Evolutionary conservation across 805 yeast genomes (phyloP).

Genomic region (Nakazawaea wyomingensis): DNA sequence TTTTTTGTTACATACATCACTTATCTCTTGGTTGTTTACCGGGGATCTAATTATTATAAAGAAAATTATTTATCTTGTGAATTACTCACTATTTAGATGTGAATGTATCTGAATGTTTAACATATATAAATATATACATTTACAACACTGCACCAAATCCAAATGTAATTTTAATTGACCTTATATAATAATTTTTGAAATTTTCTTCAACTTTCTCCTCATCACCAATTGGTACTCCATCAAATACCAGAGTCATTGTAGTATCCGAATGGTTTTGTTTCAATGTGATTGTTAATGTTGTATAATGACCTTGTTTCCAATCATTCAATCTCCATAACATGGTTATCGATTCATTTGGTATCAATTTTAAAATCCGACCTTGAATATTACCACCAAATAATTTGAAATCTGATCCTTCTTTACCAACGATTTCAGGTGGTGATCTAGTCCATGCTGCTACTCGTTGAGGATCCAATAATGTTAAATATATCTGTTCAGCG

Average conservation of each 20-base stretch:
- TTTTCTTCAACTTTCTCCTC: slow-evolving; percentile 82
- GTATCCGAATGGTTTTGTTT: slow-evolving; percentile 85
- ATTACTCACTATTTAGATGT: too few species aligned
- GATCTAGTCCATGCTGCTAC: slow-evolving; percentile 92
- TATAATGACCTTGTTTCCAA: slow-evolving; percentile 85
- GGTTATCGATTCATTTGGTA: slow-evolving; percentile 52
- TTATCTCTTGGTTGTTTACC: too few species aligned
- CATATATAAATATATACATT: too few species aligned
- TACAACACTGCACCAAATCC: slow-evolving; percentile 93
- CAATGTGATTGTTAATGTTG: slow-evolving; percentile 60
- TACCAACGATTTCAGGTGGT: slow-evolving; percentile 51
- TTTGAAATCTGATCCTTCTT: slow-evolving; percentile 57
- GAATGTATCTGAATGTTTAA: too few species aligned
- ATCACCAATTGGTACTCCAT: slow-evolving; percentile 93
- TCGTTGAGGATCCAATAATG: slow-evolving; percentile 70
- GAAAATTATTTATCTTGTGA: too few species aligned
- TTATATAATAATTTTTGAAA: slow-evolving; percentile 85
- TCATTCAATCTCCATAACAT: slow-evolving; percentile 84
- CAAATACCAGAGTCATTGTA: slow-evolving; percentile 67
- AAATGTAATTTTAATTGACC: slow-evolving; percentile 84
- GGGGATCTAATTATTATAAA: too few species aligned
- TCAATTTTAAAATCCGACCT: slow-evolving; percentile 62
- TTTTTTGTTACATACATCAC: too few species aligned
- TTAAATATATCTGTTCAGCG: slow-evolving; percentile 76
- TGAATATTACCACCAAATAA: slow-evolving; percentile 85